Base-by-base conservation (phyloP, 2,329 filamentous ascomycete species). In the Graphilbum sp. region DNA sequence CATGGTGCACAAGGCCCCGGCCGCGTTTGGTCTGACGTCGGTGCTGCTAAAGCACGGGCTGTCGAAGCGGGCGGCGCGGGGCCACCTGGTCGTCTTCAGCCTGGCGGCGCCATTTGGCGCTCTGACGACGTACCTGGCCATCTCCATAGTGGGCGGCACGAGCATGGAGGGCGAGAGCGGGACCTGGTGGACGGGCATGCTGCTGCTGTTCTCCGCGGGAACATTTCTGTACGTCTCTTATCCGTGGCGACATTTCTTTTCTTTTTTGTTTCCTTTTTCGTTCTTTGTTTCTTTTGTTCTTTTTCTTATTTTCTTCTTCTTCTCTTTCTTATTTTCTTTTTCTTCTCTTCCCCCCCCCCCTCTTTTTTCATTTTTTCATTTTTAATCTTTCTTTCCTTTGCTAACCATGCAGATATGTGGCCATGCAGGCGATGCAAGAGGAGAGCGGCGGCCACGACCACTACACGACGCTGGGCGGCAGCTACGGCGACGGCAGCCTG, bases 341-440 rank as follows among this genome's bases (percentile, higher is more conserved):
- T 36, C 12, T 37, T 18, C 21, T 23, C 41, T 24, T 30, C 15
- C 15, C 15, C 15, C 34, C 11, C 36, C 17, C 23, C 23, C 20
- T 15, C n/a, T n/a, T n/a, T n/a, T n/a, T n/a, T n/a, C n/a, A n/a
- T n/a, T n/a, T n/a, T n/a, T n/a, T n/a, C n/a, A n/a, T n/a, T n/a
- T 41, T n/a, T 34, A 10, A 36, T 18, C 25, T 24, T 17, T 15
- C 19, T n/a, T 9, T 34, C 2, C 25, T 35, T 4, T 18, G 19
- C 18, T 41, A 30, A 57, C 46, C 35, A 18, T 10, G 13, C 45
- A 92, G 85, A 49, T 94, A 96, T 52, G 90, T 98, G 32, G 90
- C 90, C 1, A 94, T 96, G 85, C 83, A 92, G 53, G 87, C 87
- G 1, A 94, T 96, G 85, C 83, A 92, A 53, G 87, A 94, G 51